These are phyloP conservation scores for Aspergillus sp. DNA, from an alignment of 2,329 filamentous ascomycete genomes.

Conservation along the genomic window DNA sequence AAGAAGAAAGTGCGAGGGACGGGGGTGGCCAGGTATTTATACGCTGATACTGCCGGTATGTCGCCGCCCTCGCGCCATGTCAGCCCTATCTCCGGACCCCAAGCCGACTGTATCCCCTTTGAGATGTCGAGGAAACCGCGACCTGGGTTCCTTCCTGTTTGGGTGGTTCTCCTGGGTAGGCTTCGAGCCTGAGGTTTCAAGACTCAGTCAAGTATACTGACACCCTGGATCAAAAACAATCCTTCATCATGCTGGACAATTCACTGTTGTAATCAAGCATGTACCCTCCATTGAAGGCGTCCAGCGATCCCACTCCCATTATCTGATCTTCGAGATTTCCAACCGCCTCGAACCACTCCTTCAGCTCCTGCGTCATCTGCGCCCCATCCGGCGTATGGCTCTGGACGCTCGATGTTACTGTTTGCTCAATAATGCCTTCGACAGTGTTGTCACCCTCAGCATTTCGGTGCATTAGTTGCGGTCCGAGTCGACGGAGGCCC, in stretches of 20 bases:
- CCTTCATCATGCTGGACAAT: conserved; percentile 57
- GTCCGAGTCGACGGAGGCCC: conserved; percentile 59
- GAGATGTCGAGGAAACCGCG: neutral
- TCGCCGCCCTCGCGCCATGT: neutral
- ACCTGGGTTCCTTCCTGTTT: neutral
- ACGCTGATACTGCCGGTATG: neutral
- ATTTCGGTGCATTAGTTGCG: conserved; percentile 48
- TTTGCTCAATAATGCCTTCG: neutral
- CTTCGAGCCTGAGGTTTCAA: too few species aligned
- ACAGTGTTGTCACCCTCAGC: neutral
- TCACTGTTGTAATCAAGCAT: conserved; percentile 58
- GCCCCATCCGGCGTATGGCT: conserved; percentile 49
- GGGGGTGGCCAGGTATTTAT: neutral
- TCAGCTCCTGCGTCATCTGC: conserved; percentile 59
- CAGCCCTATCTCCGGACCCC: neutral
- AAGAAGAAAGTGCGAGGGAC: neutral
- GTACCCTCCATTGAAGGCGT: conserved; percentile 26
- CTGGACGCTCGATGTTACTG: conserved; percentile 48
- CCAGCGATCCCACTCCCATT: conserved; percentile 29
- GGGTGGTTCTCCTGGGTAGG: too few species aligned
- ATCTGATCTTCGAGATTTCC: conserved; percentile 51
- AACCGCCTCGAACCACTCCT: conserved; percentile 62
- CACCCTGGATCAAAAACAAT: conserved; percentile 32
- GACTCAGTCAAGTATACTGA: neutral
- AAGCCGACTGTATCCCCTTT: neutral